phyloP scores from a whole-genome alignment of 2,329 filamentous ascomycete species.

The Ophidiomyces ophidiicola region DNA sequence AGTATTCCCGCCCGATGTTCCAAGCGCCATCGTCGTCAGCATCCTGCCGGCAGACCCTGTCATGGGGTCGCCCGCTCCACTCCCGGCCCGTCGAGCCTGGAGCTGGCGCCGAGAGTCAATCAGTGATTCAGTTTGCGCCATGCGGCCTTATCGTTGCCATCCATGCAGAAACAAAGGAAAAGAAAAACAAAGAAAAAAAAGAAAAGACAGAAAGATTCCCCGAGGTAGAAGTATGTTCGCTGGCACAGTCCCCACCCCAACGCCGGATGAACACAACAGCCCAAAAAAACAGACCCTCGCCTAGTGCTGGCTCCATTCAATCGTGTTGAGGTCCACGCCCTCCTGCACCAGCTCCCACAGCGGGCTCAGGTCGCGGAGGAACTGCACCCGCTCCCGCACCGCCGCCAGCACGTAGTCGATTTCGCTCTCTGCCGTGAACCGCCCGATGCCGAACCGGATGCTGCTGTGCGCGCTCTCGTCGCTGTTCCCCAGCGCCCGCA shows the following conservation, averaged over 20 bases:
- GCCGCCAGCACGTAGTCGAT: constrained; percentile 97
- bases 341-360: constrained; percentile 98
- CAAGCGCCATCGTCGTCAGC: no score
- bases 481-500: constrained; percentile 85
- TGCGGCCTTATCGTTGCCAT: background rate
- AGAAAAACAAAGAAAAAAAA: background rate
- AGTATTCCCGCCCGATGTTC: no score
- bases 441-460: constrained; percentile 93
- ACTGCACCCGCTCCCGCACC: constrained; percentile 77
- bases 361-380: constrained; percentile 86
- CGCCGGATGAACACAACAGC: no score
- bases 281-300: no score
- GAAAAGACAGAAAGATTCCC: background rate
- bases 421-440: constrained; percentile 88
- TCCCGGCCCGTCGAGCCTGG: no score
- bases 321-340: constrained; percentile 86
- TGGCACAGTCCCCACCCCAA: background rate
- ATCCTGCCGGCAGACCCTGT: no score
- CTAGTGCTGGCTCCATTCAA: constrained; percentile 96
- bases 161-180: background rate
- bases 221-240: background rate
- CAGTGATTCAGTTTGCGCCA: background rate
- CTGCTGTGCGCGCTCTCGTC: constrained; percentile 97
- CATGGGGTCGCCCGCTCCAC: no score
- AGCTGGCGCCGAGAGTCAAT: no score